Conservation (phyloP, 176 grass and related monocot genomes). For the Metroxylon sagu region DNA sequence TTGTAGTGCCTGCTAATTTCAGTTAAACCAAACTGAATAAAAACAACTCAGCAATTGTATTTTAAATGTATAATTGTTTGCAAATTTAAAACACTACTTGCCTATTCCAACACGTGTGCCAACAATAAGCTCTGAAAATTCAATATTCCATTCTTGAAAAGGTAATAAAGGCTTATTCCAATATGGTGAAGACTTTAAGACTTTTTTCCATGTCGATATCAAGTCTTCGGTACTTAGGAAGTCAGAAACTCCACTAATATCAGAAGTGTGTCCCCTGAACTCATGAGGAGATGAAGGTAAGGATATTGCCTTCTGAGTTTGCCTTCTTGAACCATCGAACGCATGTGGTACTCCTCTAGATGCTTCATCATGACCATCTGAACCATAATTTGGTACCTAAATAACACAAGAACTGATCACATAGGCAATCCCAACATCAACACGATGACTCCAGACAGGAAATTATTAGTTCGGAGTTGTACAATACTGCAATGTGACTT, state of each 20-base stretch:
- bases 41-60: too few species aligned
- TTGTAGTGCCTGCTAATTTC: too few species aligned
- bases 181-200: slow-evolving; percentile 70
- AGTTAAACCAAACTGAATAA: too few species aligned
- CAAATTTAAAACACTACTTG: slow-evolving; percentile 30
- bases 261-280: slow-evolving; percentile 44
- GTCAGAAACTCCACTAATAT: slow-evolving; percentile 44
- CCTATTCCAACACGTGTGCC: slow-evolving; percentile 96
- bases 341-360: slow-evolving; percentile 25
- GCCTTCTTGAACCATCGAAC: slow-evolving; percentile 42
- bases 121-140: slow-evolving; percentile 89
- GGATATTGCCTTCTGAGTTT: slow-evolving; percentile 73
- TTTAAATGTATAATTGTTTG: background rate
- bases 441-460: too few species aligned
- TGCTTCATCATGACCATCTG: slow-evolving; percentile 32
- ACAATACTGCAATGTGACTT: too few species aligned
- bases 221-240: slow-evolving; percentile 56
- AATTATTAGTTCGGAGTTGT: too few species aligned
- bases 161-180: slow-evolving; percentile 83
- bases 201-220: slow-evolving; percentile 75
- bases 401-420: slow-evolving; percentile 14
- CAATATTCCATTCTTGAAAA: slow-evolving; percentile 89
- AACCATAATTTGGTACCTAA: slow-evolving; percentile 42
- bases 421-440: background rate
- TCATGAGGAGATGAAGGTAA: slow-evolving; percentile 84